Conservation (phyloP, 805 yeast genomes). For the Groenewaldozyma salmanticensis region DNA sequence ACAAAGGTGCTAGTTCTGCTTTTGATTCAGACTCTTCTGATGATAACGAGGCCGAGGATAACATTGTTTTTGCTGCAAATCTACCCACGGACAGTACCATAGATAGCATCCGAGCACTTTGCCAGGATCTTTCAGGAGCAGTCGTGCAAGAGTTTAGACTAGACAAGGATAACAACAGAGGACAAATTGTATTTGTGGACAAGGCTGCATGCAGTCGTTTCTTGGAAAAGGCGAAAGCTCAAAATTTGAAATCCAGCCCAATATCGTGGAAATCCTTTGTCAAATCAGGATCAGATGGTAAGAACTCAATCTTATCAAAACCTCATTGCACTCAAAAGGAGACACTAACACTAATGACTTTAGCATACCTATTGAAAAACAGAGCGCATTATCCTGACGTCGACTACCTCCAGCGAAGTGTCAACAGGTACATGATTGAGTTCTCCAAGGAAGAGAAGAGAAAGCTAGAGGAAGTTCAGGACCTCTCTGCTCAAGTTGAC, state of each 20-base stretch:
- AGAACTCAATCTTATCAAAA: no score
- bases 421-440: slow-evolving; percentile 50
- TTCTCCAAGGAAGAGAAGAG: slow-evolving; percentile 65
- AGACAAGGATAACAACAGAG: slow-evolving; percentile 35
- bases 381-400: slow-evolving; percentile 32
- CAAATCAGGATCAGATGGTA: slow-evolving; percentile 29
- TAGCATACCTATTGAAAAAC: slow-evolving; percentile 29
- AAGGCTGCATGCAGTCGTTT: slow-evolving; percentile 58
- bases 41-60: slow-evolving; percentile 22
- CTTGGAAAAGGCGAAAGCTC: slow-evolving; percentile 48
- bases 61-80: slow-evolving; percentile 67
- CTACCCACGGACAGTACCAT: slow-evolving; percentile 56
- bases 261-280: slow-evolving; percentile 30
- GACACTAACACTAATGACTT: background rate
- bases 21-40: slow-evolving; percentile 1
- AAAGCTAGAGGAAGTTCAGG: slow-evolving; percentile 17
- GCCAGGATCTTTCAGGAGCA: slow-evolving; percentile 40
- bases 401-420: slow-evolving; percentile 42
- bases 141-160: slow-evolving; percentile 24
- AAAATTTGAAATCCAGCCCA: slow-evolving; percentile 21
- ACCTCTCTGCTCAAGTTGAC: slow-evolving; percentile 50
- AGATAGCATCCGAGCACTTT: slow-evolving; percentile 44
- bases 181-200: slow-evolving; percentile 66
- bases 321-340: background rate
- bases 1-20: background rate